Conservation (phyloP, 2,329 filamentous ascomycete genomes). For the Colletotrichum kahawae region DNA sequence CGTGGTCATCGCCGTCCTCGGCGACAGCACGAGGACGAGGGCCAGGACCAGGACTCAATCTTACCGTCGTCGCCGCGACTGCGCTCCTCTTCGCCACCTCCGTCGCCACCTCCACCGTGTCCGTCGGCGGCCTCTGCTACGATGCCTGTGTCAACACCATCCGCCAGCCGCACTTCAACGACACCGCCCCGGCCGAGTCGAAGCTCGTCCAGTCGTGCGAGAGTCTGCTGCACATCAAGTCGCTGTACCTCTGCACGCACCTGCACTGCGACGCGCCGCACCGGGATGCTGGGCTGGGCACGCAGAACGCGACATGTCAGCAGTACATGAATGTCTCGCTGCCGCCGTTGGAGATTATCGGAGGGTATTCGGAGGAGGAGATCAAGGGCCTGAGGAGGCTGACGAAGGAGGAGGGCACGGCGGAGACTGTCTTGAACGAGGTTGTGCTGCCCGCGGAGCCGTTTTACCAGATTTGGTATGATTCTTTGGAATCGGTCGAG, state of each 20-base stretch:
- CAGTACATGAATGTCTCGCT: conserved; percentile 27
- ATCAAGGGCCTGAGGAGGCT: conserved; percentile 34
- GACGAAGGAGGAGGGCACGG: conserved; percentile 28
- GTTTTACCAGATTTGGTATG: conserved; percentile 39
- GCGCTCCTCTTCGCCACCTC: conserved; percentile 5
- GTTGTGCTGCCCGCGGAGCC: conserved; percentile 37
- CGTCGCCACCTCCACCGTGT: not conserved
- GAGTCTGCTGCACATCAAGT: conserved; percentile 31
- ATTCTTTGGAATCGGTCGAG: conserved; percentile 41
- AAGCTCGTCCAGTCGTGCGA: conserved; percentile 29
- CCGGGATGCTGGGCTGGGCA: conserved; percentile 26
- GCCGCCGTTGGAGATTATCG: conserved; percentile 38
- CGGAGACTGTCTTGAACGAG: conserved; percentile 26
- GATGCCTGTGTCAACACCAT: conserved; percentile 36
- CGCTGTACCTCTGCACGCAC: conserved; percentile 42
- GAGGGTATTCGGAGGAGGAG: conserved; percentile 37
- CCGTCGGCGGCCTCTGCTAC: conserved; percentile 29
- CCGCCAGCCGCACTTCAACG: conserved; percentile 33
- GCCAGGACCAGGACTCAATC: not conserved
- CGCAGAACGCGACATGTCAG: conserved; percentile 38
- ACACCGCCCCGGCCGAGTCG: conserved; percentile 25
- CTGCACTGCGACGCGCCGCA: conserved; percentile 37
- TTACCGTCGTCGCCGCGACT: not conserved
- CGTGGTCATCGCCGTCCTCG: not conserved
- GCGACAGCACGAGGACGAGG: not conserved